Conservation (phyloP, 768 basidiomycete genomes). For the Tricholomella constricta region DNA sequence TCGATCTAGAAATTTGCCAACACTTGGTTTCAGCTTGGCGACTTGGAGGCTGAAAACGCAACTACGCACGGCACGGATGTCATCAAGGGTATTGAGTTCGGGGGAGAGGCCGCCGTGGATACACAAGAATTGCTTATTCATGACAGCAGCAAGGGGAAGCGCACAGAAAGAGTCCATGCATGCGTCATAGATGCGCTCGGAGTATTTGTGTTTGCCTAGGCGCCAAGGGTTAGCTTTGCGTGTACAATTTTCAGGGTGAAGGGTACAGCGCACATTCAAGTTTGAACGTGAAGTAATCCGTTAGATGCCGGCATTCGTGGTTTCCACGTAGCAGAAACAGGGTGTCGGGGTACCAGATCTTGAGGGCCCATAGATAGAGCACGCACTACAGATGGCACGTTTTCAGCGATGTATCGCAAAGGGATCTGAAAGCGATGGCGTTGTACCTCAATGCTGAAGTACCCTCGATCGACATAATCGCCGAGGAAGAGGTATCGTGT, state of each 20-base stretch:
- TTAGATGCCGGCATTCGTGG: conserved; percentile 98
- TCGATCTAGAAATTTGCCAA: conserved; percentile 65
- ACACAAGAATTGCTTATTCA: conserved; percentile 99
- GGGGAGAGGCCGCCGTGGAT: conserved; percentile 98
- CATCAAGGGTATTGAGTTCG: conserved; percentile 93
- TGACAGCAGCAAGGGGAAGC: conserved; percentile 92
- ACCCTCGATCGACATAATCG: conserved; percentile 92
- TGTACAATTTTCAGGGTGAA: conserved; percentile 1
- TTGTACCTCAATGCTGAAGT: conserved; percentile 88
- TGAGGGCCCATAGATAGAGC: conserved; percentile 95
- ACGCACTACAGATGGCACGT: conserved; percentile 71
- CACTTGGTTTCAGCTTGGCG: not conserved
- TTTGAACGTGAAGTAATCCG: conserved; percentile 99
- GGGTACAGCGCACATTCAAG: conserved; percentile 78
- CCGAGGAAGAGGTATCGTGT: conserved; percentile 92
- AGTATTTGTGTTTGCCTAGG: conserved; percentile 97
- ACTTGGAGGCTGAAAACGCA: not conserved
- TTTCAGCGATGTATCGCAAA: conserved; percentile 10
- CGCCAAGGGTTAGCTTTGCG: not conserved
- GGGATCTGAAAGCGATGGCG: not conserved
- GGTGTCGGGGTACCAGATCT: conserved; percentile 99
- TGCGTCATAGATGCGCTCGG: conserved; percentile 93
- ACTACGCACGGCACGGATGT: conserved; percentile 76
- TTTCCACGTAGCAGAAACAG: conserved; percentile 96
- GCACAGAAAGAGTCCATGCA: conserved; percentile 98